Conservation (phyloP, 805 yeast genomes). For the Saccharomyces jurei region DNA sequence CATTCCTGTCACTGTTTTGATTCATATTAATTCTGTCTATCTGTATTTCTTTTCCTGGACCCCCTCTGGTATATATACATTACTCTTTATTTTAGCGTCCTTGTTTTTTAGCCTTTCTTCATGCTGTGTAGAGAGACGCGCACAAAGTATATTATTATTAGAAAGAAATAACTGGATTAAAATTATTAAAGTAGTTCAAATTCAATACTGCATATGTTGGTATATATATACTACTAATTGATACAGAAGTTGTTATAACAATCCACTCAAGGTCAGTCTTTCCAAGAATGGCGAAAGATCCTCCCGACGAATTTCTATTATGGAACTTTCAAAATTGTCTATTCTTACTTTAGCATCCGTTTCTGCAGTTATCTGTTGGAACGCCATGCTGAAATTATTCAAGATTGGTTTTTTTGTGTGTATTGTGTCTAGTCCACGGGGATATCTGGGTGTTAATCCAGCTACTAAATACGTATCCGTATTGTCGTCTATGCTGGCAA, state of each 20-base stretch:
- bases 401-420: conserved; percentile 39
- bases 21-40: not conserved
- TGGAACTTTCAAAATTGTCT: conserved; percentile 91
- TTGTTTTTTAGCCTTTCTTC: not conserved
- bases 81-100: not conserved
- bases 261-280: conserved; percentile 66
- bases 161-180: not conserved
- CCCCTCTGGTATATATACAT: not conserved
- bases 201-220: not conserved
- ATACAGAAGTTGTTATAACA: conserved; percentile 27
- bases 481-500: conserved; percentile 69
- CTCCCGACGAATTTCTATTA: conserved; percentile 81
- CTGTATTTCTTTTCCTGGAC: not conserved
- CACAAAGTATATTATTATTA: not conserved
- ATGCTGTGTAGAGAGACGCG: not conserved
- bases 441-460: conserved; percentile 80
- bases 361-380: conserved; percentile 74
- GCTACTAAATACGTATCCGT: conserved; percentile 78
- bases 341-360: conserved; percentile 86
- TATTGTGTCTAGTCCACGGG: conserved; percentile 36
- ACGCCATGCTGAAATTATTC: conserved; percentile 84
- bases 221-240: not conserved
- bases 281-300: conserved; percentile 86
- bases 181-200: not conserved
- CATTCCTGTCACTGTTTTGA: not conserved